Base-by-base conservation (phyloP, 164 flowering plant genomes). In the Liriodendron chinense region DNA sequence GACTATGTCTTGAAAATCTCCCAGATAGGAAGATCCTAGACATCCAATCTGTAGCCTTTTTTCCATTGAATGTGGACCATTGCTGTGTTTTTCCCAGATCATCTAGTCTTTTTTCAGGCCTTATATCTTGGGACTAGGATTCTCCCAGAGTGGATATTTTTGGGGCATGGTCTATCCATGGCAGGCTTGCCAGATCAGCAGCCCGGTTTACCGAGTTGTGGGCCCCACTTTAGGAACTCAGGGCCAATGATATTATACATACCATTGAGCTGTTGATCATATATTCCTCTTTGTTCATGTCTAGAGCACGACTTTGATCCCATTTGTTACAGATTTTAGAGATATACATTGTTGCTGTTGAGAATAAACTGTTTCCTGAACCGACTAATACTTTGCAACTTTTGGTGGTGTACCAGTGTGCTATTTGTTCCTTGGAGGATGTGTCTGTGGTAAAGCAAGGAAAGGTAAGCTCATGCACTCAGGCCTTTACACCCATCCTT, bases 341-440 rank as follows among this genome's bases (percentile, higher is more conserved):
- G 49, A 16, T n/a, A 25, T 16, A 16, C 8, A 64, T 43, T 12
- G 18, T 21, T 13, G 43, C 3, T 74, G 20, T 23, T 49, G 23
- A 14, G 65, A 65, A 23, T 18, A 24, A 20, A n/a, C 22, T 48
- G 4, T 13, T 62, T 24, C 18, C 20, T 68, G 20, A 24, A 20
- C 10, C 26, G 23, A 63, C 25, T 65, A 13, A 69, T 13, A 18
- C 48, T 47, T 65, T 21, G 48, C 16, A 28, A 24, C 56, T 71
- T 68, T 73, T 34, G 43, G 21, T 59, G 65, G 24, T 71, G 71
- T 81, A 67, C 57, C 95, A 96, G 99, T 74, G 86, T 82, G 99
- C 82, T 57, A 96, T 96, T 69, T 96, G 99, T 75, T 96, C 99
- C 28, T 77, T 94, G 74, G 97, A 92, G 82, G 99, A 96, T 74